These are phyloP conservation scores for Rusavskia elegans DNA, from an alignment of 495 filamentous ascomycete species.

Conservation along the genomic window DNA sequence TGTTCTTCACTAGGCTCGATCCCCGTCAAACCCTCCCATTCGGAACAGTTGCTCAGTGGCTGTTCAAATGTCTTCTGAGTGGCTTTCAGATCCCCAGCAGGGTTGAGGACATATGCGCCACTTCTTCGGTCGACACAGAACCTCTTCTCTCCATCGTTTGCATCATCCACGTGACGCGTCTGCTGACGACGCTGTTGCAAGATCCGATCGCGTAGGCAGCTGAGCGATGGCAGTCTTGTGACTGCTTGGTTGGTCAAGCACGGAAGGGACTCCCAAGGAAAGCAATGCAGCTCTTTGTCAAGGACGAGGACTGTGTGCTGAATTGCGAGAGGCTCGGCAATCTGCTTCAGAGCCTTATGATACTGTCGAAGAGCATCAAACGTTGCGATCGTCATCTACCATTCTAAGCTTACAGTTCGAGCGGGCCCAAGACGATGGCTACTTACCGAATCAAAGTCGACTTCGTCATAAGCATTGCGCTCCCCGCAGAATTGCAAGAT, in stretches of 20 bases:
- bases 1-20: constrained; percentile 62
- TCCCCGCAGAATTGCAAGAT: constrained; percentile 95
- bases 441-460: constrained; percentile 68
- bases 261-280: constrained; percentile 92
- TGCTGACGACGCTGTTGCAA: constrained; percentile 29
- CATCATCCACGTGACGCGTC: constrained; percentile 11
- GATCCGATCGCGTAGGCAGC: constrained; percentile 57
- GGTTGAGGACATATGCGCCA: constrained; percentile 81
- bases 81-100: constrained; percentile 59
- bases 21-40: constrained; percentile 50
- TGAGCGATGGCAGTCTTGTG: constrained; percentile 69
- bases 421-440: background rate
- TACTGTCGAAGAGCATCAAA: constrained; percentile 67
- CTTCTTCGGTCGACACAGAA: constrained; percentile 39
- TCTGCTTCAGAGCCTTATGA: constrained; percentile 38
- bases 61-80: constrained; percentile 61
- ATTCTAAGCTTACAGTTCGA: constrained; percentile 5
- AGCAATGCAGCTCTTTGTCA: constrained; percentile 74
- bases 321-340: constrained; percentile 43
- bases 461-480: constrained; percentile 91
- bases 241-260: constrained; percentile 68
- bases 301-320: constrained; percentile 83
- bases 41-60: constrained; percentile 34
- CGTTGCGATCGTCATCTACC: constrained; percentile 60
- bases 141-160: constrained; percentile 18